Percentiles rank a stretch among this genome's conserved stretches.
phyloP scores from a whole-genome alignment of 768 basidiomycete genomes.

The Suillus weaverae region DNA sequence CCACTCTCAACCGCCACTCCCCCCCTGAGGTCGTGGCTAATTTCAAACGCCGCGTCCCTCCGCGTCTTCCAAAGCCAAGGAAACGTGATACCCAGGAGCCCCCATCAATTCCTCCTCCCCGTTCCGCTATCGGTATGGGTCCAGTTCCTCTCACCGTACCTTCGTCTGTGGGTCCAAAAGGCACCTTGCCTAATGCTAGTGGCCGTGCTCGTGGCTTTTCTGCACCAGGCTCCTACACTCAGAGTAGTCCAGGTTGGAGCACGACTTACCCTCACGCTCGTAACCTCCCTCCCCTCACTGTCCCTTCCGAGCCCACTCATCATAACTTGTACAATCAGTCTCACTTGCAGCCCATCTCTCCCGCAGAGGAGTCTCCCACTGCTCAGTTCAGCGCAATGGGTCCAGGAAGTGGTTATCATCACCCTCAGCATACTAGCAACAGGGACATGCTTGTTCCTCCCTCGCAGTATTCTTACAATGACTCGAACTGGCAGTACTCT shows the following conservation, averaged over 20 bases:
- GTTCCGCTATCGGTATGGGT: conserved; percentile 73
- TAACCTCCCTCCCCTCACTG: conserved; percentile 77
- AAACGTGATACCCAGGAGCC: conserved; percentile 74
- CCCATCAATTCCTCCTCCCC: conserved; percentile 71
- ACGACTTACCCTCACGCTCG: conserved; percentile 54
- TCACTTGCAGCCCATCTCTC: conserved; percentile 63
- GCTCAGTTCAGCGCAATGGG: conserved; percentile 45
- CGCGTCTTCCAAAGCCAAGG: conserved; percentile 84
- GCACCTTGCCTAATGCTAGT: conserved; percentile 44
- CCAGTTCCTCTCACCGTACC: conserved; percentile 66
- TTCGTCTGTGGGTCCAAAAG: conserved; percentile 38
- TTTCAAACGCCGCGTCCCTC: conserved; percentile 94
- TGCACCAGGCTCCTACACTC: conserved; percentile 77
- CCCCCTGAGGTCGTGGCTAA: conserved; percentile 88
- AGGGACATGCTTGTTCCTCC: conserved; percentile 43
- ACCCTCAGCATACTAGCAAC: conserved; percentile 27
- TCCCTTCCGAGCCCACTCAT: conserved; percentile 71
- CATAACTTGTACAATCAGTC: conserved; percentile 60
- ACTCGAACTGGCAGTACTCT: conserved; percentile 56
- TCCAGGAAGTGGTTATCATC: conserved; percentile 28
- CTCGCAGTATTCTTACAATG: conserved; percentile 63
- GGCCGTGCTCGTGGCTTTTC: conserved; percentile 73
- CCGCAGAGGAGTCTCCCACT: conserved; percentile 67
- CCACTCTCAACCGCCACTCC: conserved; percentile 88
- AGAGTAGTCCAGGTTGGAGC: conserved; percentile 60